phyloP scores from a whole-genome alignment of 345 rosid genomes.

The Clarkia xantiana region DNA sequence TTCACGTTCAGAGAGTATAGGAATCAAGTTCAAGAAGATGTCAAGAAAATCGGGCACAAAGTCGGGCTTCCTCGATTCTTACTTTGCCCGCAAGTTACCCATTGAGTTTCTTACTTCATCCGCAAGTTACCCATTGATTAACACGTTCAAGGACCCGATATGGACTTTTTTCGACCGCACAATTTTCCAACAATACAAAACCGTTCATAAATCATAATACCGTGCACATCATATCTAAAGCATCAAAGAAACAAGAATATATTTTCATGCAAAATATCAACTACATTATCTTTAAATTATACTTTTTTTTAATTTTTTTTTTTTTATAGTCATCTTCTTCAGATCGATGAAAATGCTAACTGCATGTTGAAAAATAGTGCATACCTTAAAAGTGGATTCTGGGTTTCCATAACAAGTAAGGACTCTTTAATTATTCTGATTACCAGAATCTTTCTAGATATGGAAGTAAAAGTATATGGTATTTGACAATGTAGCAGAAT shows the following conservation, averaged over 20 bases:
- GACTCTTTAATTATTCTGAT: neutral
- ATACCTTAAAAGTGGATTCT: neutral
- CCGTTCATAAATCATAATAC: no score
- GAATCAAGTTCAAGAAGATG: conserved; percentile 45
- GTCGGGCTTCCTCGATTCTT: conserved; percentile 50
- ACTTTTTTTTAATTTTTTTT: no score
- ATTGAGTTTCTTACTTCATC: conserved; percentile 13
- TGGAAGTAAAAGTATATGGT: neutral
- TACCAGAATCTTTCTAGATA: no score
- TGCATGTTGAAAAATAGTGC: conserved; percentile 40
- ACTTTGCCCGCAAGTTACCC: neutral
- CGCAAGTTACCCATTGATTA: no score
- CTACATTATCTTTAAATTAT: no score
- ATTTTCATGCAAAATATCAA: no score
- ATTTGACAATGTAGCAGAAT: no score
- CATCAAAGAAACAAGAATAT: no score
- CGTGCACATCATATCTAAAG: no score
- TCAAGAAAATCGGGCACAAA: conserved; percentile 36
- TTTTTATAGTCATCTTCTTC: neutral
- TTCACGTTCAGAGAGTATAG: conserved; percentile 53
- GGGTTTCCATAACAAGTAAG: neutral
- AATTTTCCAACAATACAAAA: no score
- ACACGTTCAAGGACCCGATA: no score
- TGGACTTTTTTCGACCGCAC: no score
- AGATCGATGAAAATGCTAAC: conserved; percentile 86